These are phyloP conservation scores for Stygiomarasmius scandens DNA, from an alignment of 1,284 basidiomycete genomes.

Conservation along the genomic window DNA sequence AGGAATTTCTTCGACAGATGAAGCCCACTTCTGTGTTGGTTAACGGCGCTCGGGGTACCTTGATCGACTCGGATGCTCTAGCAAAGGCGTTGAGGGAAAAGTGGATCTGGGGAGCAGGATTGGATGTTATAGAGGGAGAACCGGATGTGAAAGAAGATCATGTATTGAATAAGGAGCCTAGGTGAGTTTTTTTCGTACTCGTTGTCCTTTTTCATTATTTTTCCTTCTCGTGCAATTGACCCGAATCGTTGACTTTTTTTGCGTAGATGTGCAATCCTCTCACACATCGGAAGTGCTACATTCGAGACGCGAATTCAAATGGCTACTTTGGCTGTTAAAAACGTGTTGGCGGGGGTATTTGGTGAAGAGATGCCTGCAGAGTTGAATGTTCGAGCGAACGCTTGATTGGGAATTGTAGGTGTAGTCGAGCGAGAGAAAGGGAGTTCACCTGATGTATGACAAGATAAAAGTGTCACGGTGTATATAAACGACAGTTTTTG, in stretches of 20 bases:
- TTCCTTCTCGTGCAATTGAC: no score
- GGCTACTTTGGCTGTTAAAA: constrained; percentile 74
- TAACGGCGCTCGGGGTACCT: constrained; percentile 78
- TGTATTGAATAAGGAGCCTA: constrained; percentile 76
- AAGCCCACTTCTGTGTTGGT: constrained; percentile 81
- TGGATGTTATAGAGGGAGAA: constrained; percentile 95
- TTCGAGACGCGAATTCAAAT: constrained; percentile 83
- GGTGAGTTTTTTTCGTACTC: constrained; percentile 44
- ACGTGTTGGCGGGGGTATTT: constrained; percentile 53
- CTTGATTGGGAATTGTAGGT: no score
- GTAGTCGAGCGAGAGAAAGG: no score
- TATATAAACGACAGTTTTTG: no score
- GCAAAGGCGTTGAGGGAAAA: constrained; percentile 75
- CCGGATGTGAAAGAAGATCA: constrained; percentile 78
- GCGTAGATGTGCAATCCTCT: constrained; percentile 74
- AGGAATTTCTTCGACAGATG: constrained; percentile 79
- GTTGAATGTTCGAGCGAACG: constrained; percentile 35
- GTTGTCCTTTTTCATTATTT: no score
- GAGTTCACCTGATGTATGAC: no score
- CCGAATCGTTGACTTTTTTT: no score
- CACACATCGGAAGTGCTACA: constrained; percentile 91
- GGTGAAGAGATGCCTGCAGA: constrained; percentile 59
- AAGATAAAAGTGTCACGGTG: no score
- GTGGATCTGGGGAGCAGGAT: constrained; percentile 88
- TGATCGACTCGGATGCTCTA: constrained; percentile 90